Percentiles rank a stretch among this genome's conserved stretches.
Evolutionary conservation across 768 basidiomycete genomes (phyloP).

Genomic region (Leccinum broughii): DNA sequence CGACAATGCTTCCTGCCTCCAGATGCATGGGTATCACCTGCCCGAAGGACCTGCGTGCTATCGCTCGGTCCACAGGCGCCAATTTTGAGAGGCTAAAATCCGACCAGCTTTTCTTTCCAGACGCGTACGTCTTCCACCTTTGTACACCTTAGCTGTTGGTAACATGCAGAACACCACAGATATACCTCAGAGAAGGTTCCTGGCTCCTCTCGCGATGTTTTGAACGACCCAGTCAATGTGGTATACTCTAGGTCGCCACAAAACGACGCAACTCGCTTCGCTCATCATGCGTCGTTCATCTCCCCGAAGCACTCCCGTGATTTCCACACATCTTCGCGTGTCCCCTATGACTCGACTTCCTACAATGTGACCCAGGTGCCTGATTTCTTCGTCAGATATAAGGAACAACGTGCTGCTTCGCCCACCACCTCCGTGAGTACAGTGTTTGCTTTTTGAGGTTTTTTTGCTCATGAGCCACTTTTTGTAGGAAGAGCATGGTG

Average conservation of each 20-base stretch:
- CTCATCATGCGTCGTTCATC: neutral
- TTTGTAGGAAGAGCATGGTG: constrained; percentile 3
- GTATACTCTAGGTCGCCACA: neutral
- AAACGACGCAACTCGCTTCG: neutral
- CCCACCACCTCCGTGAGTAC: constrained; percentile 10
- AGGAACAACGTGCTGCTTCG: constrained; percentile 16
- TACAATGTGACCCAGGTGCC: constrained; percentile 29
- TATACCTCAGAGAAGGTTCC: constrained; percentile 33
- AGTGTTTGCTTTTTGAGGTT: neutral
- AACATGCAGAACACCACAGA: constrained; percentile 29
- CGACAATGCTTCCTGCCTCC: constrained; percentile 17
- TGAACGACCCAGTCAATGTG: neutral
- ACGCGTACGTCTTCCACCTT: constrained; percentile 37
- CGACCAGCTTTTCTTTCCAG: constrained; percentile 33
- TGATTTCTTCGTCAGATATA: constrained; percentile 30
- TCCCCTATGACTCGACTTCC: constrained; percentile 24
- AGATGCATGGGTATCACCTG: constrained; percentile 44
- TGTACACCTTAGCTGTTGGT: constrained; percentile 34
- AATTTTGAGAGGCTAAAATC: constrained; percentile 26
- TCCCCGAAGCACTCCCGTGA: constrained; percentile 16
- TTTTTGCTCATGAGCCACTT: neutral
- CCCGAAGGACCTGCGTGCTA: constrained; percentile 36
- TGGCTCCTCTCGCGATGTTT: neutral
- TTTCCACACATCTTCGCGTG: constrained; percentile 26
- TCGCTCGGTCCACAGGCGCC: constrained; percentile 40